Conservation (phyloP, 208 protist genomes). For the Leishmania guyanensis region DNA sequence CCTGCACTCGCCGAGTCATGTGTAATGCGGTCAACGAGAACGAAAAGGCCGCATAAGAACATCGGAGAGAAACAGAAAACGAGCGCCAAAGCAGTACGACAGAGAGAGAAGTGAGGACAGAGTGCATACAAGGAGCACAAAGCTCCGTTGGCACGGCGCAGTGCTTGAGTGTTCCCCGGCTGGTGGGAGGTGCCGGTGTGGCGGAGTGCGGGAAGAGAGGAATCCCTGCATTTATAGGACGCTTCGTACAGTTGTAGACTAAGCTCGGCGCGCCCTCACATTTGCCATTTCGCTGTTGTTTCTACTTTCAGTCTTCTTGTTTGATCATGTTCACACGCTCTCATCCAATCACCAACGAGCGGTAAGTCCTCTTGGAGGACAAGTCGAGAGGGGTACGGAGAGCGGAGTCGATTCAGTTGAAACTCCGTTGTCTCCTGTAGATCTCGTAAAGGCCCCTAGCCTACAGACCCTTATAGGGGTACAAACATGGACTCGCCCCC, state of each 20-base stretch:
- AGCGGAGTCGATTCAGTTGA: neutral
- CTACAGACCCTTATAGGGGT: neutral
- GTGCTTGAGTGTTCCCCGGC: neutral
- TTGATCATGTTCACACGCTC: neutral
- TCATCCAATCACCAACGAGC: neutral
- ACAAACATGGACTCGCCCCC: neutral
- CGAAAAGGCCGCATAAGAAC: neutral
- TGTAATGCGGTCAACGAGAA: neutral
- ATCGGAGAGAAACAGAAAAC: neutral
- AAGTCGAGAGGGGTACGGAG: neutral
- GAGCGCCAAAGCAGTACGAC: neutral
- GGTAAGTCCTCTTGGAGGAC: neutral
- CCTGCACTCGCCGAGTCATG: neutral
- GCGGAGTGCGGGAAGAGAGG: neutral
- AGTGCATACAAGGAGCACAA: neutral
- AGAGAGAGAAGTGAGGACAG: neutral
- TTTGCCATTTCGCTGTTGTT: neutral
- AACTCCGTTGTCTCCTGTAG: neutral
- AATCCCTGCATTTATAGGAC: neutral
- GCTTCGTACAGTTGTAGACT: neutral
- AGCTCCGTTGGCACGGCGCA: neutral
- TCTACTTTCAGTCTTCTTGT: constrained; percentile 4
- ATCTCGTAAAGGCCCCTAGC: neutral
- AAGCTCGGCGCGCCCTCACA: neutral
- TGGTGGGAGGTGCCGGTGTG: neutral